A percentile compares a stretch with the other conserved stretches of the same genome.
Evolutionary conservation across 768 basidiomycete genomes (phyloP).

Genomic region (Chlorophyllum brunneum): DNA sequence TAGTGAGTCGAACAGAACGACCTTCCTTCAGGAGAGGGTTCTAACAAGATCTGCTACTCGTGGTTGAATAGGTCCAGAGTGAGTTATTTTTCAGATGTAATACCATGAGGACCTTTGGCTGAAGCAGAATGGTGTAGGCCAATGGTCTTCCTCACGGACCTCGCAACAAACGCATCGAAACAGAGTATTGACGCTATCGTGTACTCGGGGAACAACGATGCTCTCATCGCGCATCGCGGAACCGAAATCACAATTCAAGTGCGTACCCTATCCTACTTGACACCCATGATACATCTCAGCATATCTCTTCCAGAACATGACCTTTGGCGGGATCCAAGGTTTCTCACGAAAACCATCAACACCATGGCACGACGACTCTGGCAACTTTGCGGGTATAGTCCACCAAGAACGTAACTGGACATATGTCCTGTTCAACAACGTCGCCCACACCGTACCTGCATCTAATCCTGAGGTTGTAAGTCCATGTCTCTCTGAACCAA

Average conservation of each 20-base stretch:
- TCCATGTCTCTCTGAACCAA: neutral
- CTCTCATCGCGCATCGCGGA: conserved; percentile 58
- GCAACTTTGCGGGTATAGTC: conserved; percentile 61
- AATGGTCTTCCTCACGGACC: conserved; percentile 58
- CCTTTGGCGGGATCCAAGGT: conserved; percentile 74
- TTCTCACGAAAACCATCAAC: conserved; percentile 69
- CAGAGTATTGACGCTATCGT: conserved; percentile 50
- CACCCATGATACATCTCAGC: neutral
- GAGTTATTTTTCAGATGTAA: conserved; percentile 13
- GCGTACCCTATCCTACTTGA: neutral
- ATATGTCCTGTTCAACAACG: conserved; percentile 38
- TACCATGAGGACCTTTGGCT: neutral
- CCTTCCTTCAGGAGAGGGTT: neutral
- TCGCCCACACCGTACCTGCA: conserved; percentile 39
- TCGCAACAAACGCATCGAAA: conserved; percentile 61
- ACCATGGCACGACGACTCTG: conserved; percentile 58
- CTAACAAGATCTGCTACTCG: neutral
- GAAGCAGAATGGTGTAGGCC: conserved; percentile 33
- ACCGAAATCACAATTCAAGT: conserved; percentile 65
- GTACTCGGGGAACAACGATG: conserved; percentile 69
- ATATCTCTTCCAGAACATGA: conserved; percentile 54
- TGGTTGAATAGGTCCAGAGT: conserved; percentile 28
- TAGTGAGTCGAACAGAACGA: conserved; percentile 27
- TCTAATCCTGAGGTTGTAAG: conserved; percentile 35
- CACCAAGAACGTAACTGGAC: conserved; percentile 75